phyloP scores from a whole-genome alignment of 2,329 filamentous ascomycete genomes.

The Zymoseptoria passerinii region DNA sequence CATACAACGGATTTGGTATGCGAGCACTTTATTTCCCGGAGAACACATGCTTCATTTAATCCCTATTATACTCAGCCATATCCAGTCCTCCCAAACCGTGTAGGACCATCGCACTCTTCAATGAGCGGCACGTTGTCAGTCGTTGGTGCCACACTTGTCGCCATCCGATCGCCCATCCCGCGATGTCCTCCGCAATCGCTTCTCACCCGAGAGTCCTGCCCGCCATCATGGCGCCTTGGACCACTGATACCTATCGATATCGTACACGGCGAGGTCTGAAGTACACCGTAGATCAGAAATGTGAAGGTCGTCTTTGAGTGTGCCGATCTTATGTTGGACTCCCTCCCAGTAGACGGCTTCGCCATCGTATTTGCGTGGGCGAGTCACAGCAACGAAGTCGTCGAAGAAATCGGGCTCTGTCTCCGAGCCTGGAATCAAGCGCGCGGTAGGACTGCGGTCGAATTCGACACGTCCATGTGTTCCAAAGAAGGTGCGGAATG shows the following conservation, averaged over 20 bases:
- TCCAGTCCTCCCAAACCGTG: too few relatives aligned
- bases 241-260: background rate
- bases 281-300: background rate
- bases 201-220: too few relatives aligned
- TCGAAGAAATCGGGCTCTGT: background rate
- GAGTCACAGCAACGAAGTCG: background rate
- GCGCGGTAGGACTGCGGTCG: background rate
- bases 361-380: background rate
- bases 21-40: too few relatives aligned
- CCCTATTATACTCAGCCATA: too few relatives aligned
- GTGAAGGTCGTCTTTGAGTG: background rate
- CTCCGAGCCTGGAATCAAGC: background rate
- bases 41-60: too few relatives aligned
- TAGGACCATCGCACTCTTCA: too few relatives aligned
- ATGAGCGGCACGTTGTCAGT: too few relatives aligned
- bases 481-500: background rate
- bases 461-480: background rate
- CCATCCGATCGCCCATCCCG: too few relatives aligned
- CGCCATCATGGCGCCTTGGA: background rate
- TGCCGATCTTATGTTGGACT: constrained; percentile 3
- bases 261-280: background rate
- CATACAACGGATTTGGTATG: too few relatives aligned
- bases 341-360: constrained; percentile 1
- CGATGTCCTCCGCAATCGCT: too few relatives aligned
- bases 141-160: too few relatives aligned